Percentiles rank a stretch among this genome's conserved stretches.
Conservation (phyloP, 2,329 filamentous ascomycete genomes). For the Exophiala oligosperma region DNA sequence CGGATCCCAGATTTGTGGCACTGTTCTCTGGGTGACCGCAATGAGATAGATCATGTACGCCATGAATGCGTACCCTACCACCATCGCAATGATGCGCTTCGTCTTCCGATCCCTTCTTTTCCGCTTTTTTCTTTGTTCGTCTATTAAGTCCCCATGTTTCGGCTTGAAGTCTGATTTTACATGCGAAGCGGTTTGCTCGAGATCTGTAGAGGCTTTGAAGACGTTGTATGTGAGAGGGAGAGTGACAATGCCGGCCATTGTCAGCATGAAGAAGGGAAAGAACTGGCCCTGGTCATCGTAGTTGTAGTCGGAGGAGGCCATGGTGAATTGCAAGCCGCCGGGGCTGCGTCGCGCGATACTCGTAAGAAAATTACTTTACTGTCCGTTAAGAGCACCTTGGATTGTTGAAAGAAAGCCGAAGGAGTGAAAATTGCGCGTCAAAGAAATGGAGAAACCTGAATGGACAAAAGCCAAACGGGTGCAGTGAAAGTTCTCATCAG, state of each 20-base stretch:
- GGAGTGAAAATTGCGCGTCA: no score
- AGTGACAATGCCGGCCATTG: slow-evolving; percentile 81
- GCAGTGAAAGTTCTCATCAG: background rate
- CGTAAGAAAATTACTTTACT: no score
- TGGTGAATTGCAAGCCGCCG: slow-evolving; percentile 34
- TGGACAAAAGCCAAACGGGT: background rate
- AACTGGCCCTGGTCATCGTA: slow-evolving; percentile 99
- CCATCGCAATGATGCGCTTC: slow-evolving; percentile 76
- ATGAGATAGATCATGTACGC: slow-evolving; percentile 92
- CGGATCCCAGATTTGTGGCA: slow-evolving; percentile 87
- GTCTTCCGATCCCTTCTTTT: slow-evolving; percentile 85
- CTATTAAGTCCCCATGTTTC: slow-evolving; percentile 79
- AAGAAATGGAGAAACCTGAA: background rate
- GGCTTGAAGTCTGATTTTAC: slow-evolving; percentile 81
- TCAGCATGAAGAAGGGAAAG: slow-evolving; percentile 98
- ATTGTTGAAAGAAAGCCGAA: no score
- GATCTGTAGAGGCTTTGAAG: slow-evolving; percentile 66
- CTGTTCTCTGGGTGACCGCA: slow-evolving; percentile 68
- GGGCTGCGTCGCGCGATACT: slow-evolving; percentile 2
- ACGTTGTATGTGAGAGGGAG: slow-evolving; percentile 87
- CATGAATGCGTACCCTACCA: slow-evolving; percentile 79
- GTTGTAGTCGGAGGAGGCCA: slow-evolving; percentile 92
- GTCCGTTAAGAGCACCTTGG: no score
- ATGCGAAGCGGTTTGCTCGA: slow-evolving; percentile 76
- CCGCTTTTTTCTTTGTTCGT: slow-evolving; percentile 78